These are phyloP conservation scores for Malus orientalis DNA, from an alignment of 306 rosid genomes.

Conservation along the genomic window DNA sequence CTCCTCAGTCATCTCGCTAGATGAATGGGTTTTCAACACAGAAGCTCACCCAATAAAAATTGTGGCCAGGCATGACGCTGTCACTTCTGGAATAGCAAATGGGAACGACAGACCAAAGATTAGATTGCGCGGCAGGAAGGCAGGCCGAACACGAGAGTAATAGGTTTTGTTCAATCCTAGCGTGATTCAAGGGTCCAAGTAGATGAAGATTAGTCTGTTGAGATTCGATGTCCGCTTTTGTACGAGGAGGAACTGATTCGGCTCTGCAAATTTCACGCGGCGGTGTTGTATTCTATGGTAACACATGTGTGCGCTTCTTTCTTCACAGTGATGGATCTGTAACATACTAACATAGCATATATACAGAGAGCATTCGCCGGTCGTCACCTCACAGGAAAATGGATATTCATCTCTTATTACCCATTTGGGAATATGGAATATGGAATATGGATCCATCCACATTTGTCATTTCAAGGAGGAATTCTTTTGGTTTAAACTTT, in stretches of 20 bases:
- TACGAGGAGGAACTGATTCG: background rate
- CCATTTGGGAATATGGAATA: constrained; percentile 18
- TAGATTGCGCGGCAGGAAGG: constrained; percentile 71
- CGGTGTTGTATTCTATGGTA: background rate
- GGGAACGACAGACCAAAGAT: constrained; percentile 30
- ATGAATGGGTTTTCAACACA: constrained; percentile 95
- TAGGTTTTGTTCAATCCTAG: constrained; percentile 21
- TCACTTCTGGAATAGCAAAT: constrained; percentile 16
- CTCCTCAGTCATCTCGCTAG: constrained; percentile 74
- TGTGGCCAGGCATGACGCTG: constrained; percentile 39
- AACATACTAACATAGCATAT: constrained; percentile 17
- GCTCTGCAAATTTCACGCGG: background rate
- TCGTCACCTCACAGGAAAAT: background rate
- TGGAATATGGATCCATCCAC: constrained; percentile 1
- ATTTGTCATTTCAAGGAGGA: constrained; percentile 14
- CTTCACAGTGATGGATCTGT: constrained; percentile 11
- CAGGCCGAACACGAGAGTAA: constrained; percentile 47
- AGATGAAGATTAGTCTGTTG: constrained; percentile 16
- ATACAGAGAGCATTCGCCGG: background rate
- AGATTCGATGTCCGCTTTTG: constrained; percentile 8
- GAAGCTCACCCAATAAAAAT: constrained; percentile 94
- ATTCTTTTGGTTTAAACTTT: no score
- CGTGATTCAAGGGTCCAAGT: constrained; percentile 14
- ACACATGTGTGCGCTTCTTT: background rate
- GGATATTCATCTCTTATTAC: constrained; percentile 16